phyloP scores from a whole-genome alignment of 805 yeast species.

The Pichia gijzeniarum region DNA sequence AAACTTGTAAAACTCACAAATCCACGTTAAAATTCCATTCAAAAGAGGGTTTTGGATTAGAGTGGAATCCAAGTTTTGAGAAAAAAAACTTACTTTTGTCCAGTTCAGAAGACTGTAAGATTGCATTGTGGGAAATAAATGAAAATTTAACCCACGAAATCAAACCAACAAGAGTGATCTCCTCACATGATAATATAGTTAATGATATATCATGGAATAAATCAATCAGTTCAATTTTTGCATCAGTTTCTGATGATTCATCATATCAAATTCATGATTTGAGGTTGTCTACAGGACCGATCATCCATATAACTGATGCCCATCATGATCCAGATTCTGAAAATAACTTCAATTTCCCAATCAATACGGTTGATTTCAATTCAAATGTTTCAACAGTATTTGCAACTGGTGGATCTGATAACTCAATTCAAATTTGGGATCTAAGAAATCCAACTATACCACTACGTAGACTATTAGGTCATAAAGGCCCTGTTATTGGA shows the following conservation, averaged over 20 bases:
- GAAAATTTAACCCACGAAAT: slow-evolving; percentile 9
- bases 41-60: slow-evolving; percentile 63
- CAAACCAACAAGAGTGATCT: slow-evolving; percentile 43
- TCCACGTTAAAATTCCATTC: slow-evolving; percentile 46
- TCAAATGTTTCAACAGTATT: slow-evolving; percentile 47
- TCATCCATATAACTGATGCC: slow-evolving; percentile 41
- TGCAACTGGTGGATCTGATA: slow-evolving; percentile 77
- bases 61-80: slow-evolving; percentile 46
- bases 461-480: slow-evolving; percentile 62
- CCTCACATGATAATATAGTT: slow-evolving; percentile 49
- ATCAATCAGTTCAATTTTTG: slow-evolving; percentile 42
- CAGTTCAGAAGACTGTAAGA: slow-evolving; percentile 59
- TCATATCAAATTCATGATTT: slow-evolving; percentile 56
- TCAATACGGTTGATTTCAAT: slow-evolving; percentile 64
- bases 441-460: slow-evolving; percentile 55
- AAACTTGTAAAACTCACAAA: slow-evolving; percentile 13
- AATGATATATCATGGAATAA: slow-evolving; percentile 63
- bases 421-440: slow-evolving; percentile 70
- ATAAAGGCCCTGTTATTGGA: slow-evolving; percentile 48
- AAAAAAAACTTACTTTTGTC: slow-evolving; percentile 43
- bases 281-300: slow-evolving; percentile 36
- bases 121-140: slow-evolving; percentile 64
- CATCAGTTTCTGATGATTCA: slow-evolving; percentile 66
- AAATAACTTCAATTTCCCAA: slow-evolving; percentile 19
- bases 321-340: slow-evolving; percentile 41